Percentiles rank a stretch among this genome's conserved stretches.
These are phyloP conservation scores for Camelina hispida DNA, from an alignment of 345 rosid genomes.

Conservation along the genomic window DNA sequence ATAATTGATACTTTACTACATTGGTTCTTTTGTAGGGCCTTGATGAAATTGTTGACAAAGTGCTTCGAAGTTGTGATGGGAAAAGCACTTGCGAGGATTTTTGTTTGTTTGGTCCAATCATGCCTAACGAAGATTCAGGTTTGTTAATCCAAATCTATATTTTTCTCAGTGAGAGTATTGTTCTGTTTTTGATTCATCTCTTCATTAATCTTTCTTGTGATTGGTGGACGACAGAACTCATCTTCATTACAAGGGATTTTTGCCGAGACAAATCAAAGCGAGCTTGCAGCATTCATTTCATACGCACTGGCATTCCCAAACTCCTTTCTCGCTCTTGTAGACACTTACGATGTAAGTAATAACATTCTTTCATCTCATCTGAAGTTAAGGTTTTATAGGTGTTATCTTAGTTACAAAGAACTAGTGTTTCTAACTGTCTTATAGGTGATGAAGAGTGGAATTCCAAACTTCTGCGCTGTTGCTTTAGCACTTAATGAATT, in stretches of 20 bases:
- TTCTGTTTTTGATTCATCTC: constrained; percentile 25
- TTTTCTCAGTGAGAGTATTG: background rate
- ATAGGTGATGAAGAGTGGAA: constrained; percentile 88
- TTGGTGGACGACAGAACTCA: constrained; percentile 57
- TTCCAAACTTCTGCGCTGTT: constrained; percentile 95
- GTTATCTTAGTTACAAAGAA: background rate
- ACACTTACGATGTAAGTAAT: constrained; percentile 87
- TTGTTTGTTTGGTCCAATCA: constrained; percentile 73
- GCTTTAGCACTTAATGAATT: constrained; percentile 81
- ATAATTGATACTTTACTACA: constrained; percentile 17
- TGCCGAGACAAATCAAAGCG: constrained; percentile 92
- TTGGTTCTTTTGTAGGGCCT: constrained; percentile 59
- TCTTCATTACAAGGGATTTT: constrained; percentile 56
- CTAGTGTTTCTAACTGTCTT: constrained; percentile 23
- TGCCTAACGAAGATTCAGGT: constrained; percentile 90
- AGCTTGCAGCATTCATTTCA: constrained; percentile 90
- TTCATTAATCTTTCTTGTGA: constrained; percentile 5
- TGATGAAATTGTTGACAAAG: constrained; percentile 81
- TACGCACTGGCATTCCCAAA: constrained; percentile 94
- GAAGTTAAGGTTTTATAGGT: background rate
- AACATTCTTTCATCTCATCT: background rate
- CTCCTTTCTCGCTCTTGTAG: constrained; percentile 85
- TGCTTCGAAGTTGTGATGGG: constrained; percentile 67
- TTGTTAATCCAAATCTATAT: background rate
- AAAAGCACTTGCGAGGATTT: constrained; percentile 78